A percentile compares a stretch with the other conserved stretches of the same genome.
phyloP scores from a whole-genome alignment of 257 asterid genomes.

The Solanum megistacrolobum region DNA sequence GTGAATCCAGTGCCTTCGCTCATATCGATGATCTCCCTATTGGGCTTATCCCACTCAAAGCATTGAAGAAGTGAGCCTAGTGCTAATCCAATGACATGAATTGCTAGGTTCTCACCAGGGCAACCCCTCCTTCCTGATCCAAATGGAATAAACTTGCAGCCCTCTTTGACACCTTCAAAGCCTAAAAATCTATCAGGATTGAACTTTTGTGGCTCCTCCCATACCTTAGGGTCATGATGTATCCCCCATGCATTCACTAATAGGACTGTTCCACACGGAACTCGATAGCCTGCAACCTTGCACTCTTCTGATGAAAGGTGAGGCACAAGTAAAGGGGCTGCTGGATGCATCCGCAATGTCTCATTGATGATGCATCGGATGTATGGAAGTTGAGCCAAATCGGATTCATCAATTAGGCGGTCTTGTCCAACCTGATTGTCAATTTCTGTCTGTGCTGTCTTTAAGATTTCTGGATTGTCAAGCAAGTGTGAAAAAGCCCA shows the following conservation, averaged over 20 bases:
- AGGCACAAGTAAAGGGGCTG: conserved; percentile 47
- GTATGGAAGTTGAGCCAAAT: conserved; percentile 33
- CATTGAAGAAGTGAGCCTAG: conserved; percentile 54
- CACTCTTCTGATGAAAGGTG: conserved; percentile 53
- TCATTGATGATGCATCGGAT: conserved; percentile 44
- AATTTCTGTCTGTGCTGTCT: conserved; percentile 22
- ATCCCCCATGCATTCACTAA: conserved; percentile 60
- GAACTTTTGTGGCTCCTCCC: conserved; percentile 47
- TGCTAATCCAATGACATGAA: conserved; percentile 35
- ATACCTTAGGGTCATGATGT: conserved; percentile 43
- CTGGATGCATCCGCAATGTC: conserved; percentile 50
- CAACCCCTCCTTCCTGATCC: conserved; percentile 67
- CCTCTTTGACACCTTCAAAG: conserved; percentile 15
- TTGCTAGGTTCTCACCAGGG: conserved; percentile 62
- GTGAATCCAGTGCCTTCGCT: conserved; percentile 33
- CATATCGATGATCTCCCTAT: conserved; percentile 31
- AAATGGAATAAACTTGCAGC: conserved; percentile 30
- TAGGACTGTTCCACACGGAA: conserved; percentile 38
- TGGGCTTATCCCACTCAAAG: conserved; percentile 50
- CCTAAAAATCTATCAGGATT: conserved; percentile 45
- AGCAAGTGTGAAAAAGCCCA: conserved; percentile 23
- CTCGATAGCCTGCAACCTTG: conserved; percentile 39
- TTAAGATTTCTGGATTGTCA: conserved; percentile 7
- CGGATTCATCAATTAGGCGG: conserved; percentile 14
- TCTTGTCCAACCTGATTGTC: conserved; percentile 11